Evolutionary conservation across 73 alveolate genomes (phyloP).

Genomic region (Paramecium biaurelia): DNA sequence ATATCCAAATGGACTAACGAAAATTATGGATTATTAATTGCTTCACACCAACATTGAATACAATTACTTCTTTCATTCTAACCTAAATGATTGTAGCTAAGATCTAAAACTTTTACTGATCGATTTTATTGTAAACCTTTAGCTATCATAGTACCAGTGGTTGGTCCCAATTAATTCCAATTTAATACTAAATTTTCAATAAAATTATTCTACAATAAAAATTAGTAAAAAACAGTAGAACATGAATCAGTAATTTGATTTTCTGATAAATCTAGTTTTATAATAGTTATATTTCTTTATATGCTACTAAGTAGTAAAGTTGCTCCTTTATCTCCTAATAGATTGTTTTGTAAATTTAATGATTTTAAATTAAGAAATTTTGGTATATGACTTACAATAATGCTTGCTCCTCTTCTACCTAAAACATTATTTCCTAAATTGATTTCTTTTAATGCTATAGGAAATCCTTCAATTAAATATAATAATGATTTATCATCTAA

Average conservation of each 20-base stretch:
- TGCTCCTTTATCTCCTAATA: not conserved
- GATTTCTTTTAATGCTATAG: not conserved
- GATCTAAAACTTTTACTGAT: conserved; percentile 33
- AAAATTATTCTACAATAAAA: not conserved
- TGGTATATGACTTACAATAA: not conserved
- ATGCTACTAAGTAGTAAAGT: not conserved
- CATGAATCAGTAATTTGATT: conserved; percentile 10
- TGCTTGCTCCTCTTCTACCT: not conserved
- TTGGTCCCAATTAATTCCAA: conserved; percentile 1
- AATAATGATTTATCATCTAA: not conserved
- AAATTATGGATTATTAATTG: not conserved
- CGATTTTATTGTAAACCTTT: conserved; percentile 32
- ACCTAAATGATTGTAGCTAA: conserved; percentile 35
- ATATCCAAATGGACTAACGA: conserved; percentile 43
- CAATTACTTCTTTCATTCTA: conserved; percentile 30
- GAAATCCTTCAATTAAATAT: not conserved
- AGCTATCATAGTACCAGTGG: not conserved
- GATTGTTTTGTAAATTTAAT: conserved; percentile 3
- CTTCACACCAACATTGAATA: conserved; percentile 13
- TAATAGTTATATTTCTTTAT: not conserved
- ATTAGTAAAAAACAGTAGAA: not conserved
- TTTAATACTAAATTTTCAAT: not conserved
- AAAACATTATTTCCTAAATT: conserved; percentile 14
- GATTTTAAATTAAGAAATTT: conserved; percentile 12
- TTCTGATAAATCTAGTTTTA: conserved; percentile 18